Evolutionary conservation across 768 basidiomycete species (phyloP).

Genomic region (Tulasnella sp.): DNA sequence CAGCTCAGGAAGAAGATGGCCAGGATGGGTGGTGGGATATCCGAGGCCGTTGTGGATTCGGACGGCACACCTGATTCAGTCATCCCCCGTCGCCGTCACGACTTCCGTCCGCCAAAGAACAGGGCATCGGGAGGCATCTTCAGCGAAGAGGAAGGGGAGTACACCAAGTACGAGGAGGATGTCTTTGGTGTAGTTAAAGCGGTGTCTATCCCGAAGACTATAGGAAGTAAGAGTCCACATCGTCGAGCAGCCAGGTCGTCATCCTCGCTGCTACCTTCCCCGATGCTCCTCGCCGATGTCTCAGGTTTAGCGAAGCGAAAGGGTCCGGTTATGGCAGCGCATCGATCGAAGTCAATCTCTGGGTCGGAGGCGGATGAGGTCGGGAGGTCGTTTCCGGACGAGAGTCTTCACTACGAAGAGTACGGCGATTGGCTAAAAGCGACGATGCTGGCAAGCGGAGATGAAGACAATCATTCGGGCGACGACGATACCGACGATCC

Average conservation of each 20-base stretch:
- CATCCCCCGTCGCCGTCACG: background rate
- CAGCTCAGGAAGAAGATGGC: background rate
- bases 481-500: background rate
- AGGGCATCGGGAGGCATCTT: background rate
- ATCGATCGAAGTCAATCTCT: background rate
- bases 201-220: background rate
- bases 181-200: background rate
- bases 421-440: slow-evolving; percentile 2
- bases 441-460: background rate
- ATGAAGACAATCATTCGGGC: background rate
- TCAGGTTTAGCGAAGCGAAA: too few relatives aligned
- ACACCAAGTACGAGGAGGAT: background rate
- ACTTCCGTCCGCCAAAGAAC: background rate
- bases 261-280: background rate
- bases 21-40: background rate
- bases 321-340: too few relatives aligned
- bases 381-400: background rate
- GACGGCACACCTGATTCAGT: background rate
- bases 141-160: slow-evolving; percentile 7
- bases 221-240: background rate
- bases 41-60: background rate
- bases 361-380: background rate
- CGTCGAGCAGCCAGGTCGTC: background rate
- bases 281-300: background rate
- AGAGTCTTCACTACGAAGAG: background rate